Percentiles rank a stretch among this genome's conserved stretches.
These are phyloP conservation scores for Lathyrus aphaca DNA, from an alignment of 306 rosid species.

Conservation along the genomic window DNA sequence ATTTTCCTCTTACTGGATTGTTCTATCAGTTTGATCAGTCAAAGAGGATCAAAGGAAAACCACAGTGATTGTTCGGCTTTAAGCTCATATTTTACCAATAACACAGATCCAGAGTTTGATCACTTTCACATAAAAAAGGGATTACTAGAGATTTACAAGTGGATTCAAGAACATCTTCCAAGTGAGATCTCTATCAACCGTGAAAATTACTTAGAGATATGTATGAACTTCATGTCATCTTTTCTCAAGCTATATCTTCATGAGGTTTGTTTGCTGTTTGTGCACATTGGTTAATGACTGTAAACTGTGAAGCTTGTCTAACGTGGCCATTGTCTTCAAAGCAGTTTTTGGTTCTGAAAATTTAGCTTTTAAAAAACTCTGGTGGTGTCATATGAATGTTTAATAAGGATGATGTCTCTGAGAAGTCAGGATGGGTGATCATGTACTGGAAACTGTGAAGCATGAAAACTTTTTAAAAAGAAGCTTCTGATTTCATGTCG, in stretches of 20 bases:
- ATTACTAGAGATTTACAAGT: conserved; percentile 60
- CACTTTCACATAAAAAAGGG: conserved; percentile 59
- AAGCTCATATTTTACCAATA: conserved; percentile 40
- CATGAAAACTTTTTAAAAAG: neutral
- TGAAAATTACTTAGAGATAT: conserved; percentile 53
- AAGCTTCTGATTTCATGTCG: neutral
- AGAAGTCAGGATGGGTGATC: conserved; percentile 17
- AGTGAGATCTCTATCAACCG: conserved; percentile 47
- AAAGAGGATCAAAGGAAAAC: conserved; percentile 40
- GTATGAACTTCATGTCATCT: conserved; percentile 68
- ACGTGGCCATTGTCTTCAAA: conserved; percentile 19
- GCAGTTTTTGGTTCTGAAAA: conserved; percentile 12
- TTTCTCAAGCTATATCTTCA: conserved; percentile 73
- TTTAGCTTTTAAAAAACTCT: conserved; percentile 7
- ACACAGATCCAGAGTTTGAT: conserved; percentile 45
- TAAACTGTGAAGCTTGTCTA: conserved; percentile 28
- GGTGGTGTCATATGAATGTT: conserved; percentile 17
- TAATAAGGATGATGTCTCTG: conserved; percentile 5
- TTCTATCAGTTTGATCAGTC: conserved; percentile 58
- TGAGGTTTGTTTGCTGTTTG: conserved; percentile 62
- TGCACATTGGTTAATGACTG: conserved; percentile 24
- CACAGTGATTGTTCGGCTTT: conserved; percentile 46
- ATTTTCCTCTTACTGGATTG: conserved; percentile 71
- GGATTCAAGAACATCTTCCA: conserved; percentile 78
- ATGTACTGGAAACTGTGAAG: conserved; percentile 27